Base-by-base conservation (phyloP, 2,329 filamentous ascomycete species). In the Xylaria sp. region DNA sequence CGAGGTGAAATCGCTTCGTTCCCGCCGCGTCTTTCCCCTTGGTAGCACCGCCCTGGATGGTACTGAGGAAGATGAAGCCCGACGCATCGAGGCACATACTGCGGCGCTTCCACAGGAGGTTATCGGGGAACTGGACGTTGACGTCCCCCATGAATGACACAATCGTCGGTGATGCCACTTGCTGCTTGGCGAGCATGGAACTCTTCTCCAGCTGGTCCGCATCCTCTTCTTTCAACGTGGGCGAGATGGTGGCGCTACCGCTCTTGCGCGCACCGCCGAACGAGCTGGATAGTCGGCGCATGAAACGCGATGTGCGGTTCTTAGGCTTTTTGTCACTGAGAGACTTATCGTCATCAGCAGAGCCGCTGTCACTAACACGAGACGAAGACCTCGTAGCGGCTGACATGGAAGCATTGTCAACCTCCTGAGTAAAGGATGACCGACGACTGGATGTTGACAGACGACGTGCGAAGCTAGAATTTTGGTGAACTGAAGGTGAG, bases 121-220 rank as follows among this genome's bases (percentile, higher is more conserved):
- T 97, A 78, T 98, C 95, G 0, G 96, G 96, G 79, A 99, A 98
- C 79, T 99, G 96, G 12, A 98, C 93, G 76, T 99, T 98, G 72
- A 99, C 91, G 76, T 98, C 93, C 58, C 94, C 94, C 80, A 97
- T 87, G 70, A 91, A 90, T 3, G 93, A 85, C 32, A 91, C 85
- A 62, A 90, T 82, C 57, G 80, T 81, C 18, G 80, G 74, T 69
- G 79, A 74, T n/a, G 76, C 63, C 58, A 77, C 74, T 67, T 70
- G 65, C 37, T 66, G 68, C 28, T 65, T 70, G 56, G 69, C 74
- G 66, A 75, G 70, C 15, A 76, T 77, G 41, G 74, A 63, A 12
- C 76, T 70, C 46, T 74, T 73, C 8, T 76, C 74, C 70, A 79
- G 9, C 63, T 82, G 80, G 23, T 78, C 77, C 6, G 79, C 77